Base-by-base conservation (phyloP, 1,139 yeast genomes). In the Kurtzmaniella quercitrusa region DNA sequence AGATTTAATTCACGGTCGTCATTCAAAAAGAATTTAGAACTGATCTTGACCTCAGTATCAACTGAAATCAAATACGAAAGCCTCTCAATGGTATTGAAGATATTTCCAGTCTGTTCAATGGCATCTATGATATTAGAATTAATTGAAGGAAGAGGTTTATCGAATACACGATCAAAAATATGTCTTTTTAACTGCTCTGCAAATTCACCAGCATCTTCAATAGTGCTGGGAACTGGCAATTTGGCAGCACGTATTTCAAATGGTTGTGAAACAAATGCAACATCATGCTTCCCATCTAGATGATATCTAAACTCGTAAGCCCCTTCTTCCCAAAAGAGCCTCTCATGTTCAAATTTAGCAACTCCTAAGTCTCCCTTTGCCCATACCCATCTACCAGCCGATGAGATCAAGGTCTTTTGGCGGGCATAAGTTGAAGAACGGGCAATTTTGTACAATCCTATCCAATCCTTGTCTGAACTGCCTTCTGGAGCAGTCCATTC, bases 221-320 rank as follows among this genome's bases (percentile, higher is more conserved):
- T 46, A 19, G 48, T 46, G 11, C 45, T 41, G 16, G 79, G 74
- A 18, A 76, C 70, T 3, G 61, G 57, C n/a, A 79, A 52, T 18
- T 59, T 53, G 11, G 76, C 72, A 34, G 72, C 59, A 40, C 65
- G 71, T 39, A 87, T 70, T 59, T 82, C 86, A 63, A 87, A 84
- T n/a, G 93, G 90, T 47, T 73, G 75, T 0, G 93, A 81, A 40
- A 82, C 73, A 46, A 76, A 74, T 33, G 83, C 70, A 25, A 87
- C 95, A 48, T 81, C 85, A 59, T 88, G 95, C 48, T 82, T 78
- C 23, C 81, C 82, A 43, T 75, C 77, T 43, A 77, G 70, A 57
- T 88, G 95, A 55, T 85, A 85, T 60, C 95, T 73, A 55, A 87
- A 75, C 61, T 87, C 94, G 61, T 81, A 87, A 37, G 80, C 70